Evolutionary conservation across 768 basidiomycete genomes (phyloP).

Genomic region (Hericium erinaceus): DNA sequence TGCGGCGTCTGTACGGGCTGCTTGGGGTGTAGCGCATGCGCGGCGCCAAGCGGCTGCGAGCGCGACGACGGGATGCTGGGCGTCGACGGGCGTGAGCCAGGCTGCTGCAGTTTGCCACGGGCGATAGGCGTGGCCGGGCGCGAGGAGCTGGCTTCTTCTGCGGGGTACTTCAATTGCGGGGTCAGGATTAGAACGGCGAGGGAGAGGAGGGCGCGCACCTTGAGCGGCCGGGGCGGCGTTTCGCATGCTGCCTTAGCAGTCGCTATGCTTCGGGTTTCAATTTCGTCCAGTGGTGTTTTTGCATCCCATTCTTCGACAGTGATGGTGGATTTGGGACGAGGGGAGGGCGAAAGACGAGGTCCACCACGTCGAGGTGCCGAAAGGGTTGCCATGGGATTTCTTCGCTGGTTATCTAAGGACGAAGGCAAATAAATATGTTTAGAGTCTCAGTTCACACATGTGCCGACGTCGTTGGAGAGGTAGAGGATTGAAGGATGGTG

Average conservation of each 20-base stretch:
- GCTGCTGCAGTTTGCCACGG: slow-evolving; percentile 12
- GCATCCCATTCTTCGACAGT: slow-evolving; percentile 90
- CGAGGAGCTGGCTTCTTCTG: slow-evolving; percentile 27
- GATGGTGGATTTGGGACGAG: slow-evolving; percentile 36
- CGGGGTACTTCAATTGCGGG: slow-evolving; percentile 27
- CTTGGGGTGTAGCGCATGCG: slow-evolving; percentile 61
- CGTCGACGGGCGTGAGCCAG: slow-evolving; percentile 21
- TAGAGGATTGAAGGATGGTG: no score
- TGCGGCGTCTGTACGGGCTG: slow-evolving; percentile 83
- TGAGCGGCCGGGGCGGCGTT: slow-evolving; percentile 53
- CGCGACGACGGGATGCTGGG: slow-evolving; percentile 11
- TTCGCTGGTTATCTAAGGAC: no score
- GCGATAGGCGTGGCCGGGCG: slow-evolving; percentile 39
- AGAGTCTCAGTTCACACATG: no score
- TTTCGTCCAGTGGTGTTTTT: slow-evolving; percentile 65
- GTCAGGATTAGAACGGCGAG: not conserved
- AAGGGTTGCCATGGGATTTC: no score
- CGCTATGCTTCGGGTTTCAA: slow-evolving; percentile 57
- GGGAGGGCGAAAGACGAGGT: slow-evolving; percentile 10
- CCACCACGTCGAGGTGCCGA: no score
- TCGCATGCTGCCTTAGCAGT: slow-evolving; percentile 54
- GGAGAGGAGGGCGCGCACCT: slow-evolving; percentile 37
- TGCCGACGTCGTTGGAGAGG: no score
- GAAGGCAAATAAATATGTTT: no score
- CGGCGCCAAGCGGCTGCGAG: not conserved